phyloP scores from a whole-genome alignment of 805 yeast species.

The Debaryomyces tyrocola region DNA sequence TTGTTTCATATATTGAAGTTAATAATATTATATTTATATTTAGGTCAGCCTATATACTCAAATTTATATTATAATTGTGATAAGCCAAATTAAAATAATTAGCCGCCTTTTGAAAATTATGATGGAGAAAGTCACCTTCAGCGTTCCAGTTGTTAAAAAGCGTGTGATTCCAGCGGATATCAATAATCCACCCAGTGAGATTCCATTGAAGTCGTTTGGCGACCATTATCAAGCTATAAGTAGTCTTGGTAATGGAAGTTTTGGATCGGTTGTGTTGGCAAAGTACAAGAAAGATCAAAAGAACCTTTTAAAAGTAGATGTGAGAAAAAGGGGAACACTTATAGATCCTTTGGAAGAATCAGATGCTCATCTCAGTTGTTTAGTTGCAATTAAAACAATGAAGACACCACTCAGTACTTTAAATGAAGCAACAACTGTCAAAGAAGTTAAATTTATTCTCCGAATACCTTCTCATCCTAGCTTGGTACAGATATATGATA shows the following conservation, averaged over 20 bases:
- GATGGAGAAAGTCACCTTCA: not conserved
- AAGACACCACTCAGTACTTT: slow-evolving; percentile 36
- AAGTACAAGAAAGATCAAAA: slow-evolving; percentile 36
- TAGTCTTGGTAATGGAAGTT: slow-evolving; percentile 70
- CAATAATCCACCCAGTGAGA: slow-evolving; percentile 9
- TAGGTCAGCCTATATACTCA: not conserved
- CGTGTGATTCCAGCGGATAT: slow-evolving; percentile 2
- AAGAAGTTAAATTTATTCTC: slow-evolving; percentile 67
- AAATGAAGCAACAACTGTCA: slow-evolving; percentile 42
- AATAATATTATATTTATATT: not conserved
- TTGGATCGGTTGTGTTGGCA: slow-evolving; percentile 70
- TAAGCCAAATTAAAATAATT: not conserved
- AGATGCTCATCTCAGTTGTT: slow-evolving; percentile 21
- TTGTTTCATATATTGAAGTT: not conserved
- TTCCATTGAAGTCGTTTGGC: slow-evolving; percentile 14
- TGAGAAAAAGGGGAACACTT: slow-evolving; percentile 44
- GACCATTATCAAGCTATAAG: slow-evolving; percentile 47
- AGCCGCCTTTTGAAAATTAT: not conserved
- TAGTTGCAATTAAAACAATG: slow-evolving; percentile 82
- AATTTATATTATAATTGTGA: not conserved
- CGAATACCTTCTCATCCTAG: slow-evolving; percentile 70
- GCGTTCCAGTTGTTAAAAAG: not conserved
- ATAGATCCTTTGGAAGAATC: slow-evolving; percentile 42
- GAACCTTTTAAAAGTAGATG: slow-evolving; percentile 15
- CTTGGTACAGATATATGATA: slow-evolving; percentile 72